Percentiles rank a stretch among this genome's conserved stretches.
Conservation (phyloP, 805 yeast genomes). For the Blastobotrys terrestris region DNA sequence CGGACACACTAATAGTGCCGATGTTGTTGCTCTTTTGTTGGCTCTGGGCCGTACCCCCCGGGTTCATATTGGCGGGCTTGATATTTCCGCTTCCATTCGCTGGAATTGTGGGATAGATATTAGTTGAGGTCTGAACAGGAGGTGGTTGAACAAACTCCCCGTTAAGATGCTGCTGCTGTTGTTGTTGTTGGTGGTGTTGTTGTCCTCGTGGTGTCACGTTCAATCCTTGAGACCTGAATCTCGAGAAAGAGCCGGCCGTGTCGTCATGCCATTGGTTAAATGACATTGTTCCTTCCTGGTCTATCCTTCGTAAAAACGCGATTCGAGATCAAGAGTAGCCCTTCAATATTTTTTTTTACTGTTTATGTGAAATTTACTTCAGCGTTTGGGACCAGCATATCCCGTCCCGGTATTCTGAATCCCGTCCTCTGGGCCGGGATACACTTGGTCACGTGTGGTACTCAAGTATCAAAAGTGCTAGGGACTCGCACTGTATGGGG, state of each 20-base stretch:
- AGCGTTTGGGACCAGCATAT: background rate
- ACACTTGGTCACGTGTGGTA: too few species aligned
- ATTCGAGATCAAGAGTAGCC: background rate
- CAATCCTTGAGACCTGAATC: background rate
- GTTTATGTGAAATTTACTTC: background rate
- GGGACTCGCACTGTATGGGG: too few species aligned
- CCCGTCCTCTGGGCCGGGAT: too few species aligned
- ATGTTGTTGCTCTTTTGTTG: constrained; percentile 5
- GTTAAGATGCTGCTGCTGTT: background rate
- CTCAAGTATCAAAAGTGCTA: too few species aligned
- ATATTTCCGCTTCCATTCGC: background rate
- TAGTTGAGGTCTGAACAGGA: background rate
- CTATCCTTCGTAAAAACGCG: background rate
- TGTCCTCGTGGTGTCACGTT: background rate
- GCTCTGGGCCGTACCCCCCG: background rate
- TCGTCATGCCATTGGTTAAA: background rate
- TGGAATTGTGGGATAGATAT: background rate
- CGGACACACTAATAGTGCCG: constrained; percentile 14
- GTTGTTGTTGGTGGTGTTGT: too few species aligned
- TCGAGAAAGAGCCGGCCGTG: background rate
- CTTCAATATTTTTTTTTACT: background rate
- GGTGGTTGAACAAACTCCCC: background rate
- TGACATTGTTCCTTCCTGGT: background rate
- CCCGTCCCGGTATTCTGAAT: background rate
- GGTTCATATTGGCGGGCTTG: background rate